Percentiles rank a stretch among this genome's conserved stretches.
phyloP scores from a whole-genome alignment of 2,329 filamentous ascomycete genomes.

The Monosporascus sp. region DNA sequence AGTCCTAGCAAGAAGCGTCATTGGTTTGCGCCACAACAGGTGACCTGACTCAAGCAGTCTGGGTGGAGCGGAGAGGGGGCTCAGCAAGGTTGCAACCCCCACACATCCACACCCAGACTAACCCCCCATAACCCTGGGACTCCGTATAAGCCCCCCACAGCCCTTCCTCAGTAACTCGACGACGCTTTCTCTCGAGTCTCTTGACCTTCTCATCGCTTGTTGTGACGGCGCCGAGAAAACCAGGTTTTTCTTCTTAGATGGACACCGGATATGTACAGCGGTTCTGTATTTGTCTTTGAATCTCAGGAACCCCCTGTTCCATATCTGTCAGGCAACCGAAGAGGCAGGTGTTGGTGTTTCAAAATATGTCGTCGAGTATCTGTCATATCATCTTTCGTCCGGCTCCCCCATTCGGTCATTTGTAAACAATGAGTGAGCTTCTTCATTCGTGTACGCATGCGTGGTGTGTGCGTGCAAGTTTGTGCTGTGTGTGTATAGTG shows the following conservation, averaged over 20 bases:
- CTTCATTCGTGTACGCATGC: not conserved
- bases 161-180: not conserved
- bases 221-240: not conserved
- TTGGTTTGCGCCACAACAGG: conserved; percentile 34
- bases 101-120: not conserved
- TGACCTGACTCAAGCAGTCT: conserved; percentile 27
- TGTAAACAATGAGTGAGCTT: not conserved
- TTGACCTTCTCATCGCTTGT: not conserved
- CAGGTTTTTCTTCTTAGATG: not conserved
- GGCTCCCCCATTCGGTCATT: not conserved
- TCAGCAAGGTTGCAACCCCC: not conserved
- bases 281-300: not conserved
- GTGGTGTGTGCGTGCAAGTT: not conserved
- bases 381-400: not conserved
- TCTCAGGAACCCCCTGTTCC: too few relatives aligned
- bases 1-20: conserved; percentile 19
- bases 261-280: not conserved
- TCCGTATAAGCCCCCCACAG: not conserved
- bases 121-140: not conserved
- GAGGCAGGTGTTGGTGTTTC: too few relatives aligned
- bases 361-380: not conserved
- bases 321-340: too few relatives aligned
- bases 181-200: not conserved
- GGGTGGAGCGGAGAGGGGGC: not conserved
- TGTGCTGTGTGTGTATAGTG: not conserved